These are phyloP conservation scores for Zhuliangozyma blackwelliae DNA, from an alignment of 1,139 yeast genomes.

Conservation along the genomic window DNA sequence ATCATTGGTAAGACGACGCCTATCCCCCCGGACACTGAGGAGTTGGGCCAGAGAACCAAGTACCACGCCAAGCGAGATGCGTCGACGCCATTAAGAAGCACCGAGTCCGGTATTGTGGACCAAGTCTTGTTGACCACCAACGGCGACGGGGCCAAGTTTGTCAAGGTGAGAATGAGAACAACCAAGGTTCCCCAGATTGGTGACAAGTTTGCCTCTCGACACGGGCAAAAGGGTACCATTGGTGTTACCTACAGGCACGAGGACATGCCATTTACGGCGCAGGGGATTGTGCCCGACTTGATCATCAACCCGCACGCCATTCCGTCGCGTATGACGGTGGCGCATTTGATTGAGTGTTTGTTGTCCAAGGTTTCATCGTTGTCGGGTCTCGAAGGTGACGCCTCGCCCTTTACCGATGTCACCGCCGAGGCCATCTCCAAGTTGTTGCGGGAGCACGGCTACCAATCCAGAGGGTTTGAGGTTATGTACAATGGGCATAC, in stretches of 20 bases:
- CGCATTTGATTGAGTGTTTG: slow-evolving; percentile 97
- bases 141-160: slow-evolving; percentile 96
- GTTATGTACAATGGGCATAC: slow-evolving; percentile 99
- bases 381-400: slow-evolving; percentile 97
- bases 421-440: slow-evolving; percentile 96
- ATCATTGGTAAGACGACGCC: slow-evolving; percentile 98
- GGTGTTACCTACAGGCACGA: slow-evolving; percentile 98
- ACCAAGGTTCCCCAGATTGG: slow-evolving; percentile 98
- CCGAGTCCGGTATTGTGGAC: slow-evolving; percentile 98
- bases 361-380: slow-evolving; percentile 91
- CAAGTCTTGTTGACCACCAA: slow-evolving; percentile 95
- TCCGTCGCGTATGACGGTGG: slow-evolving; percentile 99
- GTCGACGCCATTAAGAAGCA: slow-evolving; percentile 92
- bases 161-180: slow-evolving; percentile 97
- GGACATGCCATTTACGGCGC: slow-evolving; percentile 97
- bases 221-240: slow-evolving; percentile 99
- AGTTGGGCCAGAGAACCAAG: slow-evolving; percentile 96
- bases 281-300: slow-evolving; percentile 95
- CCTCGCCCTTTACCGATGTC: slow-evolving; percentile 96
- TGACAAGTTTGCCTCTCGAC: slow-evolving; percentile 98
- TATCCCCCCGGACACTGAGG: slow-evolving; percentile 96
- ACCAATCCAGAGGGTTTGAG: slow-evolving; percentile 97
- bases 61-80: slow-evolving; percentile 98
- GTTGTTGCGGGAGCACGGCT: slow-evolving; percentile 89
- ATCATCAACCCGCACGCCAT: slow-evolving; percentile 98